These are phyloP conservation scores for Ceratocystis variospora DNA, from an alignment of 2,329 filamentous ascomycete genomes.

Conservation along the genomic window DNA sequence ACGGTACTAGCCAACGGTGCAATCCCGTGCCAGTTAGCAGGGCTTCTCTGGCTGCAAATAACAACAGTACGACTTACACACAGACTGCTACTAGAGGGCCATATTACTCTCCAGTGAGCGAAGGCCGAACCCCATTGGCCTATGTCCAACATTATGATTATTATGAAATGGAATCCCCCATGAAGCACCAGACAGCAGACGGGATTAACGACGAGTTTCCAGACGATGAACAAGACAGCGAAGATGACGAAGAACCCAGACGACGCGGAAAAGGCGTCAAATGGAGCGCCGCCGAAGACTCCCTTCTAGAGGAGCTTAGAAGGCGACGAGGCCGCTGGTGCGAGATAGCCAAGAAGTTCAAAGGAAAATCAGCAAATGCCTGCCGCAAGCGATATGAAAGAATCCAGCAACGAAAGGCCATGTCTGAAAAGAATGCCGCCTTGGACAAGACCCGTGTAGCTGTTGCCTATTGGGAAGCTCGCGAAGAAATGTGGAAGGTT, in stretches of 20 bases:
- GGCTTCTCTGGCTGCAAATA: background rate
- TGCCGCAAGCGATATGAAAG: conserved; percentile 83
- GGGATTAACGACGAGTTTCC: conserved; percentile 8
- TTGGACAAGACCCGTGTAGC: conserved; percentile 56
- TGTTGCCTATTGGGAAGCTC: conserved; percentile 63
- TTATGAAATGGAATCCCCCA: conserved; percentile 11
- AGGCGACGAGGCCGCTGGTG: conserved; percentile 17
- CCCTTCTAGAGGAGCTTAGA: conserved; percentile 12
- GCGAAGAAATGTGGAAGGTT: conserved; percentile 68
- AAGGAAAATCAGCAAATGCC: conserved; percentile 64
- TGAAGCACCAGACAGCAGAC: conserved; percentile 12
- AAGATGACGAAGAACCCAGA: conserved; percentile 10
- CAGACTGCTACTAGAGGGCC: conserved; percentile 13
- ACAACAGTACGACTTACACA: conserved; percentile 12
- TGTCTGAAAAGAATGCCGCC: conserved; percentile 26
- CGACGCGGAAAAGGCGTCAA: conserved; percentile 47
- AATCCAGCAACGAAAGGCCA: conserved; percentile 57
- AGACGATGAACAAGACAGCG: conserved; percentile 7
- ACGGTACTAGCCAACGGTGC: conserved; percentile 7
- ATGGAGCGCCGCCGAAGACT: conserved; percentile 64
- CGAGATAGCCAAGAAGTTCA: conserved; percentile 41
- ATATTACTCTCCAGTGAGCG: conserved; percentile 18
- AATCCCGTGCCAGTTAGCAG: background rate
- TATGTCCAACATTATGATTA: conserved; percentile 16
- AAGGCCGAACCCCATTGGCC: conserved; percentile 14